These are phyloP conservation scores for Botrytis porri DNA, from an alignment of 2,329 filamentous ascomycete species.

Conservation along the genomic window DNA sequence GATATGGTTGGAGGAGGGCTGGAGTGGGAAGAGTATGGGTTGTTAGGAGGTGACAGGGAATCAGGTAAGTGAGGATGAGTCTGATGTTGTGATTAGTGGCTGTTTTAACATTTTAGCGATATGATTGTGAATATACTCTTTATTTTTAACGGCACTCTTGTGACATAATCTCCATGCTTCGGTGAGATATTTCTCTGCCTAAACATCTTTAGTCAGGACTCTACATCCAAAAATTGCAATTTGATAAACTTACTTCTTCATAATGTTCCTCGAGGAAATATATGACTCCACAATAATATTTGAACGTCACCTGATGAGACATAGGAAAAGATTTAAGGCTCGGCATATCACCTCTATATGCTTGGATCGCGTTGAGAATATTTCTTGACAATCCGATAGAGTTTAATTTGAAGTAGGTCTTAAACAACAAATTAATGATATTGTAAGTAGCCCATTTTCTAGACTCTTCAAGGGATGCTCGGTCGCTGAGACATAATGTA, in stretches of 20 bases:
- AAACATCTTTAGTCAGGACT: slow-evolving; percentile 8
- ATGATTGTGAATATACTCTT: slow-evolving; percentile 51
- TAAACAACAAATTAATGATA: slow-evolving; percentile 91
- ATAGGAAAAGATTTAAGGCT: slow-evolving; percentile 75
- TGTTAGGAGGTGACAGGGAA: slow-evolving; percentile 88
- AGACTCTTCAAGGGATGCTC: slow-evolving; percentile 79
- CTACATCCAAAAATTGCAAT: neutral
- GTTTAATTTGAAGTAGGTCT: slow-evolving; percentile 96
- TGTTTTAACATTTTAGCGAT: neutral
- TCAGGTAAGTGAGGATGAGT: slow-evolving; percentile 89
- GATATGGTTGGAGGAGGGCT: slow-evolving; percentile 69
- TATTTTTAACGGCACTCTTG: slow-evolving; percentile 67
- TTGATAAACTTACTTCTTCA: slow-evolving; percentile 54
- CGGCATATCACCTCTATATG: slow-evolving; percentile 77
- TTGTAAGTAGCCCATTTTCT: slow-evolving; percentile 98
- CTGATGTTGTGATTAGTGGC: slow-evolving; percentile 44
- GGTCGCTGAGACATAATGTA: slow-evolving; percentile 82
- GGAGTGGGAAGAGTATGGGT: slow-evolving; percentile 78
- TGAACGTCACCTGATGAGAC: slow-evolving; percentile 90
- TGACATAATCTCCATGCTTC: slow-evolving; percentile 83
- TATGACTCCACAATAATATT: slow-evolving; percentile 94
- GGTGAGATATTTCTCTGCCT: slow-evolving; percentile 78
- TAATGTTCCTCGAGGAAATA: slow-evolving; percentile 95
- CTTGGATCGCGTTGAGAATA: slow-evolving; percentile 78
- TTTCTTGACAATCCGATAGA: slow-evolving; percentile 87